Evolutionary conservation across 169 alveolate species (phyloP).

Genomic region (Plasmodium falciparum): DNA sequence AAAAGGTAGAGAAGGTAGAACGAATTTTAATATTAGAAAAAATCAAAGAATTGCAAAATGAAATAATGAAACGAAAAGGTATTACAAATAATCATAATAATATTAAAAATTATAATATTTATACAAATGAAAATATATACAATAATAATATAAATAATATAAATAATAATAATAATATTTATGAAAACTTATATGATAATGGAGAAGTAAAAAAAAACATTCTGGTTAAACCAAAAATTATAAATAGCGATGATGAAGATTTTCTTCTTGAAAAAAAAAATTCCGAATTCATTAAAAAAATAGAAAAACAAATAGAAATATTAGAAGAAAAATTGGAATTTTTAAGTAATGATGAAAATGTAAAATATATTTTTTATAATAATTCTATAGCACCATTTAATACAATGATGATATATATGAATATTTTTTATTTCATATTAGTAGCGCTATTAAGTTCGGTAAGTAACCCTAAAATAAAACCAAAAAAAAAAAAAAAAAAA

Average conservation of each 20-base stretch:
- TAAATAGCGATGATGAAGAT: slow-evolving; percentile 75
- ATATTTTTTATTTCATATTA: slow-evolving; percentile 54
- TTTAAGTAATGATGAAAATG: slow-evolving; percentile 23
- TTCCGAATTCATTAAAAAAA: slow-evolving; percentile 7
- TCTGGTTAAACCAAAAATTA: slow-evolving; percentile 54
- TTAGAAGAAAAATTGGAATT: slow-evolving; percentile 20
- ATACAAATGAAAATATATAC: slow-evolving; percentile 1
- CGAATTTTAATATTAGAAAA: slow-evolving; percentile 35
- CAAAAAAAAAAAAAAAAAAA: not conserved
- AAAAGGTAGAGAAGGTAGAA: slow-evolving; percentile 48
- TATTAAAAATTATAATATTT: not conserved
- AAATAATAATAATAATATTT: not conserved
- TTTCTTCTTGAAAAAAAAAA: slow-evolving; percentile 57
- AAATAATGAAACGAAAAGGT: slow-evolving; percentile 9
- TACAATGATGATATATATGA: slow-evolving; percentile 41
- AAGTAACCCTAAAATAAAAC: not conserved
- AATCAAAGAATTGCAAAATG: slow-evolving; percentile 25
- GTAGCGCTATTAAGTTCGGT: slow-evolving; percentile 60
- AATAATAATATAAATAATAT: slow-evolving; percentile 6
- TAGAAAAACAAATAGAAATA: slow-evolving; percentile 43
- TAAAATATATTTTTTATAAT: slow-evolving; percentile 43
- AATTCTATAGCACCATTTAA: slow-evolving; percentile 58
- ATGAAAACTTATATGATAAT: not conserved
- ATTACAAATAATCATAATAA: not conserved
- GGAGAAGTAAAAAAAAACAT: too few species aligned